phyloP scores from a whole-genome alignment of 208 protist genomes.

The Leishmania arabica region DNA sequence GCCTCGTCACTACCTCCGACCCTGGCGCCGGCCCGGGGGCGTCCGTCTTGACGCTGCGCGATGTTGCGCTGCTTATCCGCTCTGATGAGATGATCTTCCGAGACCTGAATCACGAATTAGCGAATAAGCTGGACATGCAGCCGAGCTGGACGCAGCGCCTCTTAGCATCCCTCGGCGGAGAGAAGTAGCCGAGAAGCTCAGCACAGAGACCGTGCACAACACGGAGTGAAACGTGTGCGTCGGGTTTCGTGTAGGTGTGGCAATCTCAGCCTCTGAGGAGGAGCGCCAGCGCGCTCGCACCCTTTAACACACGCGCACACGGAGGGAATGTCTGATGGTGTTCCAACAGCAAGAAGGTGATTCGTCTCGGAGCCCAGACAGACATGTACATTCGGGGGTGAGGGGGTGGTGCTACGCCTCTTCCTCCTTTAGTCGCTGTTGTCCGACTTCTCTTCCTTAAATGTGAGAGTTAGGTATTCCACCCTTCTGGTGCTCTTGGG shows the following conservation, averaged over 20 bases:
- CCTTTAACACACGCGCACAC: background rate
- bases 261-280: background rate
- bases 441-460: background rate
- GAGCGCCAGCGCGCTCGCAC: background rate
- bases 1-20: background rate
- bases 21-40: background rate
- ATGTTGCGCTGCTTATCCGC: conserved; percentile 69
- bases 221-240: background rate
- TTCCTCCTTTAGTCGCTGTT: background rate
- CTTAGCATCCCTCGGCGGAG: background rate
- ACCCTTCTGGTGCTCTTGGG: background rate
- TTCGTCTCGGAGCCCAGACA: background rate
- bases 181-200: background rate
- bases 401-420: background rate
- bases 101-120: conserved; percentile 57
- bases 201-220: no score
- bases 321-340: background rate
- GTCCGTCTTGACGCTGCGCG: conserved; percentile 51
- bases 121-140: conserved; percentile 49
- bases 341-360: background rate
- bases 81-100: conserved; percentile 82
- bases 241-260: background rate
- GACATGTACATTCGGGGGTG: background rate
- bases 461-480: background rate
- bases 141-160: conserved; percentile 25